Base-by-base conservation (phyloP, 2,329 filamentous ascomycete species). In the Tricladium varicosporioides region DNA sequence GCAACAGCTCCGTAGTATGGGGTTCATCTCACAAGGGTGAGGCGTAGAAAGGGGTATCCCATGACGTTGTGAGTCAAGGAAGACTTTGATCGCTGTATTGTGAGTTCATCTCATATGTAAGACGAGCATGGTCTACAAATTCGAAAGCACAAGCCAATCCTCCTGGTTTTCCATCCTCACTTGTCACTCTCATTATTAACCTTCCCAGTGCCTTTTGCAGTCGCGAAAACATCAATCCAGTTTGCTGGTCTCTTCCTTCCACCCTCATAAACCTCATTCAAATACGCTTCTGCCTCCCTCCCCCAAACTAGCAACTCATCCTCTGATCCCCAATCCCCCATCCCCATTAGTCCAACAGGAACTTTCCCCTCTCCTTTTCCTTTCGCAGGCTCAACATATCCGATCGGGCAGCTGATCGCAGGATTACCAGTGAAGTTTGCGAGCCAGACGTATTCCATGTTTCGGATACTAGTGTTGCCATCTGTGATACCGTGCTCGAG, bases 371-470 rank as follows among this genome's bases (percentile, higher is more conserved):
- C 18, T 0, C 87, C 88, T 1, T 82, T 84, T 33, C 62, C 67
- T 40, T 65, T 65, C 9, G 53, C 57, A 8, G 63, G 63, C 36
- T 65, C 61, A 2, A 77, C 80, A 73, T 92, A 96, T 0, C 90
- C 92, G 10, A 89, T 85, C 0, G 92, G 91, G 36, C 84, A 85
- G 47, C 78, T 85, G 11, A 95, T 81, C 1, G 89, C 85, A 0
- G 92, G 92, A 49, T 86, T 86, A 0, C 92, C 92, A 0, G 80
- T 84, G 65, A 91, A 86, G 72, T 97, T 97, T 5, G 92, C 88
- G 36, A 96, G 73, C 82, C 89, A 96, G 14, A 89, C 85, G 73
- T 91, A 96, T 71, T 87, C 84, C 91, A 96, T 96, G 68, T 83
- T 89, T 22, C 82, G 78, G n/a, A 96, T 76, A 14, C 84, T 86